Conservation (phyloP, 352 stramenopile genomes). For the Phytophthora constricta region DNA sequence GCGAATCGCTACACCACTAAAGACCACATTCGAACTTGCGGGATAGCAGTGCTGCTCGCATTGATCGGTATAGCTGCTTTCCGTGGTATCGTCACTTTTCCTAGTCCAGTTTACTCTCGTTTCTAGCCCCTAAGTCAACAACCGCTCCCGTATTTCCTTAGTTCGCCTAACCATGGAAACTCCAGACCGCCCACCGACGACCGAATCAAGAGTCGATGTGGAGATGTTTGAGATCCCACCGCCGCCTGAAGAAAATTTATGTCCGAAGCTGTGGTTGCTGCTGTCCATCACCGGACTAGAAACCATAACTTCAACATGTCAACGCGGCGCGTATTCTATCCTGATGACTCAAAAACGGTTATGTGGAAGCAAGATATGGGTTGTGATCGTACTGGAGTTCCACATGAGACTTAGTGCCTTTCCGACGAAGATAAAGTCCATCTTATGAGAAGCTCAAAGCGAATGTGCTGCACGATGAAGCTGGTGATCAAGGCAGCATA, state of each 20-base stretch:
- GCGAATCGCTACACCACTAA: too few species aligned
- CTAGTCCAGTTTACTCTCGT: too few species aligned
- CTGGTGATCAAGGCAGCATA: neutral
- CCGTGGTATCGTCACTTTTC: too few species aligned
- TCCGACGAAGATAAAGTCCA: neutral
- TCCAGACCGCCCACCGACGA: too few species aligned
- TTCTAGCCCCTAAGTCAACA: too few species aligned
- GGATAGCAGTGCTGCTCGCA: too few species aligned
- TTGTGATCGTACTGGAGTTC: constrained; percentile 7
- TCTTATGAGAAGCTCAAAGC: constrained; percentile 11
- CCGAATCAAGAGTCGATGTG: too few species aligned
- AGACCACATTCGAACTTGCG: too few species aligned
- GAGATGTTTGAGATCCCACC: neutral
- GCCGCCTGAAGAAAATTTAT: neutral
- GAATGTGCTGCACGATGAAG: constrained; percentile 15
- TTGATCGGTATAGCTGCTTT: too few species aligned
- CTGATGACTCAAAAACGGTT: neutral
- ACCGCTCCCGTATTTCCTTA: too few species aligned
- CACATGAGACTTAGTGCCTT: constrained; percentile 4
- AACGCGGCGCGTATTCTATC: constrained; percentile 13
- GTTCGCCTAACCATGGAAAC: too few species aligned
- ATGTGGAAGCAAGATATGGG: constrained; percentile 17
- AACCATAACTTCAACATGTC: constrained; percentile 13
- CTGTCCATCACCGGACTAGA: constrained; percentile 14
- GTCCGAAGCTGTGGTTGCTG: neutral